Conservation (phyloP, 768 basidiomycete species). For the Serendipita sp. region DNA sequence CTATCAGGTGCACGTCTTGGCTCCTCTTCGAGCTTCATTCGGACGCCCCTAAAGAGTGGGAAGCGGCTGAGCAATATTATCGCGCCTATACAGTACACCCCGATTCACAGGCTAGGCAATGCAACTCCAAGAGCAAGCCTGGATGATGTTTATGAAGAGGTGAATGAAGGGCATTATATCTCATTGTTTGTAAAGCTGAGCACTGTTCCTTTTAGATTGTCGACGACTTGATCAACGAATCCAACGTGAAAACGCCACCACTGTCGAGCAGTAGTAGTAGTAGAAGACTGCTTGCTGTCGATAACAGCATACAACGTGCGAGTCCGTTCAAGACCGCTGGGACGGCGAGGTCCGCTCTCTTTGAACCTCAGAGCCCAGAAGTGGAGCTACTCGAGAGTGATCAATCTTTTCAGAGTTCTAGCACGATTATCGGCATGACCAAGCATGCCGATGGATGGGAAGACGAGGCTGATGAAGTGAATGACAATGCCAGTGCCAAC, state of each 20-base stretch:
- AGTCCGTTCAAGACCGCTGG: background rate
- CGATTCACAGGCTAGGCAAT: background rate
- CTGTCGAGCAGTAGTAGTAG: background rate
- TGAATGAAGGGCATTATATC: background rate
- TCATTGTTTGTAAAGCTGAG: background rate
- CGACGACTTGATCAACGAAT: background rate
- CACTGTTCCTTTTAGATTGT: background rate
- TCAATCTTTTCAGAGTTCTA: background rate
- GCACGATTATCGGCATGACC: too few relatives aligned
- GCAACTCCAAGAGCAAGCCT: background rate
- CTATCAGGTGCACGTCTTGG: background rate
- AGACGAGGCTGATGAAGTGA: background rate
- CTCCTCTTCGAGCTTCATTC: background rate
- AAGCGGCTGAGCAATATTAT: background rate
- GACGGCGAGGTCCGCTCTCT: background rate
- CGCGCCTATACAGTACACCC: background rate
- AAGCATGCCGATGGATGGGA: background rate
- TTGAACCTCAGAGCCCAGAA: background rate
- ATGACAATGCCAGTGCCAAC: background rate
- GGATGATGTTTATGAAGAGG: constrained; percentile 6
- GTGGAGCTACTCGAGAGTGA: background rate
- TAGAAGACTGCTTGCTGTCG: background rate
- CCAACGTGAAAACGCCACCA: background rate
- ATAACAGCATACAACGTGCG: background rate
- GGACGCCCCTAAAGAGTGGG: background rate